Conservation (phyloP, 2,329 filamentous ascomycete species). For the Coniella lustricola region DNA sequence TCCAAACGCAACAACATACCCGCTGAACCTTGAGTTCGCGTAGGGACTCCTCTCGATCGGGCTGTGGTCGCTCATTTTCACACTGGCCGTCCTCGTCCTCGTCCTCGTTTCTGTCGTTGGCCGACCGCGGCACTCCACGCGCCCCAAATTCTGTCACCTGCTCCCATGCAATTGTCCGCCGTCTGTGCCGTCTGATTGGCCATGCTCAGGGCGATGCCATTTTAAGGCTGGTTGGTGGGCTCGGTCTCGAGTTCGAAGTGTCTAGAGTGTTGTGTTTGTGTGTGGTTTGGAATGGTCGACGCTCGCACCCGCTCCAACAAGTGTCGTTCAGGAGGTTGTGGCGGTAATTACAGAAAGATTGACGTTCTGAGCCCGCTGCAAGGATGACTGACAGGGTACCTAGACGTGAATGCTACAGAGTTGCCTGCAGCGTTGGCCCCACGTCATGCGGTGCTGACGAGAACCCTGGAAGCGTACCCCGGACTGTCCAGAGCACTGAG, state of each 20-base stretch:
- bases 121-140: conserved; percentile 5
- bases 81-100: neutral
- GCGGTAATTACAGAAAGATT: neutral
- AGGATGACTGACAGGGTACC: too few species aligned
- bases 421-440: neutral
- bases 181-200: conserved; percentile 11
- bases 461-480: neutral
- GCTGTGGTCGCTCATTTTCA: conserved; percentile 5
- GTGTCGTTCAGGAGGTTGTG: neutral
- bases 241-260: neutral
- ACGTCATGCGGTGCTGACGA: neutral
- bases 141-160: conserved; percentile 14
- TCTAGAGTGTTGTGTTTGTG: neutral
- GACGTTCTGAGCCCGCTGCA: neutral
- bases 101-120: too few species aligned
- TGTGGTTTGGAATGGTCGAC: neutral
- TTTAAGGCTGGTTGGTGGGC: too few species aligned
- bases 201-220: neutral
- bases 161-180: conserved; percentile 4
- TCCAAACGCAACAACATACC: conserved; percentile 1
- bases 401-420: too few species aligned
- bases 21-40: conserved; percentile 12
- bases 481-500: neutral
- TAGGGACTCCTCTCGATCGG: conserved; percentile 7
- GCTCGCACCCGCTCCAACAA: too few species aligned